Percentiles rank a stretch among this genome's conserved stretches.
phyloP scores from a whole-genome alignment of 768 basidiomycete species.

The Psilocybe sp. region DNA sequence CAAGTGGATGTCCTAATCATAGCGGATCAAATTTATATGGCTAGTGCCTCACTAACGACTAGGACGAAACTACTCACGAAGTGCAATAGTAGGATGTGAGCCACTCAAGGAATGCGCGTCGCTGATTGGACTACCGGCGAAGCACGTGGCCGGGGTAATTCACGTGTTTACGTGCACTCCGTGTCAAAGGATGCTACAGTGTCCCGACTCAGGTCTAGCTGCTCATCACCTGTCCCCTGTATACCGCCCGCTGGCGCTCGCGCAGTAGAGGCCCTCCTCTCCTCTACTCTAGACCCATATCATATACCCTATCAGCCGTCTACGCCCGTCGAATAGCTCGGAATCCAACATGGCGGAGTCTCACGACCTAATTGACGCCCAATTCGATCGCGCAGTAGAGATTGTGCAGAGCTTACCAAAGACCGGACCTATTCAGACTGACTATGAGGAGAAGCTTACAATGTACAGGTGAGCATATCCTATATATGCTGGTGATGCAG shows the following conservation, averaged over 20 bases:
- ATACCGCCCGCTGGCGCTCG: not conserved
- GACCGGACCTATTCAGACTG: slow-evolving; percentile 92
- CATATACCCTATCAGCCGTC: not conserved
- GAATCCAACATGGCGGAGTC: slow-evolving; percentile 46
- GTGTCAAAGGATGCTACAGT: not conserved
- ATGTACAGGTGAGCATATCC: slow-evolving; percentile 75
- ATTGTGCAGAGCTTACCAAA: slow-evolving; percentile 92
- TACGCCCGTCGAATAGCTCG: not conserved
- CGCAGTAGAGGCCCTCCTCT: not conserved
- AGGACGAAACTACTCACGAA: no score
- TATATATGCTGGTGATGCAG: not conserved
- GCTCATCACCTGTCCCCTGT: not conserved
- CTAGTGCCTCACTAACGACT: no score
- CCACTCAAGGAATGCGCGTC: no score
- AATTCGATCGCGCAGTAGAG: slow-evolving; percentile 92
- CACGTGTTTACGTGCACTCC: not conserved
- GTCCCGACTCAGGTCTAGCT: no score
- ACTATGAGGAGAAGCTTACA: slow-evolving; percentile 90
- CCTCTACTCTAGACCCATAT: no score
- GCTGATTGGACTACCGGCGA: slow-evolving; percentile 1
- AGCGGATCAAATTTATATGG: no score
- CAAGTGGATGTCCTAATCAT: no score
- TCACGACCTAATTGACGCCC: slow-evolving; percentile 67
- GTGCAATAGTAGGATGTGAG: no score
- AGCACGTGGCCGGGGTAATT: slow-evolving; percentile 4